phyloP scores from a whole-genome alignment of 768 basidiomycete genomes.

The Erythrobasidium yunnanense region DNA sequence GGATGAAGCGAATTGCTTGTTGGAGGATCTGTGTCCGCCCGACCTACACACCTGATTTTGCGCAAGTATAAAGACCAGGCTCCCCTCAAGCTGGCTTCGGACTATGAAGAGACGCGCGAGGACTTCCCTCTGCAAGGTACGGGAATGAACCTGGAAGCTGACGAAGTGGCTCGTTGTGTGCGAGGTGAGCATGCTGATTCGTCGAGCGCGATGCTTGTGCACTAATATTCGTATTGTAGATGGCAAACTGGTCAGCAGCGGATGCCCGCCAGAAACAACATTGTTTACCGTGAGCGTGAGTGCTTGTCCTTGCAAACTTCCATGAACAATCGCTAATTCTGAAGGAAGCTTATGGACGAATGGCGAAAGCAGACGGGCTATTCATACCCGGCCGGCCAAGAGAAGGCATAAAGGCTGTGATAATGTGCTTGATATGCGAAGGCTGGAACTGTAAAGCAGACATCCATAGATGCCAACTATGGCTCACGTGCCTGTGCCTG shows the following conservation, averaged over 20 bases:
- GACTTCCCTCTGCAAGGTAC: slow-evolving; percentile 24
- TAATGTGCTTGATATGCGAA: neutral
- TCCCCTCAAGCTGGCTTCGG: neutral
- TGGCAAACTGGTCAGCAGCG: slow-evolving; percentile 30
- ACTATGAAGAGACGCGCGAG: neutral
- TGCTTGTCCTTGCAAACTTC: too few relatives aligned
- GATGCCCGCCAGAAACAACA: slow-evolving; percentile 33
- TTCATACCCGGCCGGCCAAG: slow-evolving; percentile 21
- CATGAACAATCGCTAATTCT: neutral
- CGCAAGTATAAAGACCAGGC: neutral
- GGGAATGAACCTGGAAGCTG: slow-evolving; percentile 36
- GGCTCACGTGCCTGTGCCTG: too few relatives aligned
- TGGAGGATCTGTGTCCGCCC: neutral
- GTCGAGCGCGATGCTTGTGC: neutral
- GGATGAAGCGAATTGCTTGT: slow-evolving; percentile 10
- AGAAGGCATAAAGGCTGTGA: slow-evolving; percentile 26
- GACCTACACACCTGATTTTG: neutral
- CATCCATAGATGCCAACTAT: too few relatives aligned
- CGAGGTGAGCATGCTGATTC: slow-evolving; percentile 6
- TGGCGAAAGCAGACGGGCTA: slow-evolving; percentile 11
- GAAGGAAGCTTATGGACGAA: neutral
- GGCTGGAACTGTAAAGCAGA: too few relatives aligned
- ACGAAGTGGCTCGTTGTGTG: slow-evolving; percentile 34
- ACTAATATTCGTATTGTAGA: neutral
- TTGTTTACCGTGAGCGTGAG: slow-evolving; percentile 32